These are phyloP conservation scores for Peronospora belbahrii DNA, from an alignment of 352 stramenopile genomes.

Conservation along the genomic window DNA sequence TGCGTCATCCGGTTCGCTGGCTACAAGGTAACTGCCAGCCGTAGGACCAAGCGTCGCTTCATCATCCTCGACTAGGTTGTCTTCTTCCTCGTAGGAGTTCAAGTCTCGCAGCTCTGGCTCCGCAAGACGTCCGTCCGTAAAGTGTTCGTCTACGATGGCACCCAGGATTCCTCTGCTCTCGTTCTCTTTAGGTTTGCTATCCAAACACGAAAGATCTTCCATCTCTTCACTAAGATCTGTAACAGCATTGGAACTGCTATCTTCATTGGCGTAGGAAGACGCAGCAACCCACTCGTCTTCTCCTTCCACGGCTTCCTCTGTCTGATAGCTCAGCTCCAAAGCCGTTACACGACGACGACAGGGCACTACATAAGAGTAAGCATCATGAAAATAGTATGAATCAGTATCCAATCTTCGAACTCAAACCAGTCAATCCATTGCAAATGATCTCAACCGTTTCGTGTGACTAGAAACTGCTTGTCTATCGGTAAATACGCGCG, in stretches of 20 bases:
- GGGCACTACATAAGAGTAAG: conserved; percentile 48
- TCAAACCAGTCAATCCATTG: not conserved
- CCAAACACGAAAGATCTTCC: conserved; percentile 49
- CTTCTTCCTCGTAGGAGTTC: conserved; percentile 64
- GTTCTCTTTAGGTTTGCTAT: conserved; percentile 7
- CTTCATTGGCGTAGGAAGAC: conserved; percentile 56
- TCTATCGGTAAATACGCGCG: conserved; percentile 67
- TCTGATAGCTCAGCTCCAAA: conserved; percentile 69
- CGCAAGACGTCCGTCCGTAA: conserved; percentile 15
- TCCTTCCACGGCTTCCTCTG: conserved; percentile 57
- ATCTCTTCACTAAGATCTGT: conserved; percentile 50
- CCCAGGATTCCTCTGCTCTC: conserved; percentile 33
- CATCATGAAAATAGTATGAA: not conserved
- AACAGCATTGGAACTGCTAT: conserved; percentile 17
- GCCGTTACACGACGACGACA: conserved; percentile 76
- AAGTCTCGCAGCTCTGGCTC: conserved; percentile 38
- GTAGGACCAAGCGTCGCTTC: conserved; percentile 35
- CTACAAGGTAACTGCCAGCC: conserved; percentile 42
- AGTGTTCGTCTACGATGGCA: conserved; percentile 72
- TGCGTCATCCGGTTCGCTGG: conserved; percentile 73
- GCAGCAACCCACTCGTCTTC: conserved; percentile 89
- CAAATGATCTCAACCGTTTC: conserved; percentile 32
- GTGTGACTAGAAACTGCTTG: conserved; percentile 87
- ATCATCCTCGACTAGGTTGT: conserved; percentile 72
- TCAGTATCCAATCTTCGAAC: not conserved